Percentiles rank a stretch among this genome's conserved stretches.
Conservation (phyloP, 1,139 yeast genomes). For the Taphrina populina region DNA sequence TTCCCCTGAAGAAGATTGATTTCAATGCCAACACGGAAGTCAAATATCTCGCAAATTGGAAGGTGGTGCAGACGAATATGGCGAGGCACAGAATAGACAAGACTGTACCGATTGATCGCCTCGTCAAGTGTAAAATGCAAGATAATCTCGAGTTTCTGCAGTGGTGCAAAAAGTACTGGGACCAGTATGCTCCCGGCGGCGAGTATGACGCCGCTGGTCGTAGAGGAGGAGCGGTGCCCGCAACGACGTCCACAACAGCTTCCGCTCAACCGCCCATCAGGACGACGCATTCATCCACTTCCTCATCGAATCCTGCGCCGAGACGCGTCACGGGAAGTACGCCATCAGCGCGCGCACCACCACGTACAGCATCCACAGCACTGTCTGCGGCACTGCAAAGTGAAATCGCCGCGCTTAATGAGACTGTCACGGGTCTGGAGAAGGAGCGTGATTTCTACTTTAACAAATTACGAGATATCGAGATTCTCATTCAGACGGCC, state of each 20-base stretch:
- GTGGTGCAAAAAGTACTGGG: conserved; percentile 86
- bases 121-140: conserved; percentile 84
- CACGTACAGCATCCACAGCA: conserved; percentile 34
- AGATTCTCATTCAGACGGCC: conserved; percentile 69
- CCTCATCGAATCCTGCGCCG: conserved; percentile 8
- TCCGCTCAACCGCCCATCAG: conserved; percentile 8
- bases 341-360: conserved; percentile 17
- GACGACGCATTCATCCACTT: conserved; percentile 6
- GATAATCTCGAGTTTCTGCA: conserved; percentile 91
- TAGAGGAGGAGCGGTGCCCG: conserved; percentile 45
- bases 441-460: conserved; percentile 84
- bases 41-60: conserved; percentile 77
- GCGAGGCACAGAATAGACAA: conserved; percentile 69
- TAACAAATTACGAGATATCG: conserved; percentile 83
- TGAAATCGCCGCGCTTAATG: conserved; percentile 39
- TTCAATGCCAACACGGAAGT: conserved; percentile 71
- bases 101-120: conserved; percentile 72
- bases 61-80: conserved; percentile 76
- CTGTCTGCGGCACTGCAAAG: conserved; percentile 36
- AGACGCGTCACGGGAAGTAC: conserved; percentile 21
- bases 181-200: conserved; percentile 66
- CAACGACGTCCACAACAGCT: conserved; percentile 8
- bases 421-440: conserved; percentile 47
- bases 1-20: conserved; percentile 36
- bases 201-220: conserved; percentile 66